Base-by-base conservation (phyloP, 2,329 filamentous ascomycete species). In the Cladophialophora psammophila region DNA sequence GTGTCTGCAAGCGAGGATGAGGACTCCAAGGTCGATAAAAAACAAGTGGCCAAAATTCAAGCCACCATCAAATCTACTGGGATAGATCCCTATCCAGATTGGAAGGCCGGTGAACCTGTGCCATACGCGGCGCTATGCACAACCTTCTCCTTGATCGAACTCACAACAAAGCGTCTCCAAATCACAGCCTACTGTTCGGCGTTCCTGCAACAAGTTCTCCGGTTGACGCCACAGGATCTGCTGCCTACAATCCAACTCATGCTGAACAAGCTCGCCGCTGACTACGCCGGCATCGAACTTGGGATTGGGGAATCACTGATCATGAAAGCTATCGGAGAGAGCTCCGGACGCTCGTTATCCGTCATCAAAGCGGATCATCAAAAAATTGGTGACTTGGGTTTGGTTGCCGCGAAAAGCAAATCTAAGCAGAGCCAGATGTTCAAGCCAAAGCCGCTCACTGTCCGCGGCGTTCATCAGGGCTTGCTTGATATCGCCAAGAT, bases 271-370 rank as follows among this genome's bases (percentile, higher is more conserved):
- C 87, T 99, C 32, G 95, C 95, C 2, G 94, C 95, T 2, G 95
- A 99, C 76, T 99, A 97, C 78, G 91, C 94, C 52, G 95, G 95
- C 20, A 94, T 99, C 69, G 95, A 99, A 79, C 85, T 99, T 35
- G 95, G 95, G n/a, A 99, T 99, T 73, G 95, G 95, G 64, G 95
- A 99, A 80, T 98, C 94, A 0, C 81, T 99, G 34, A 97, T 99
- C 74, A 98, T 98, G 94, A 99, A 98, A 78, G 92, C 95, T 5
- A 96, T 99, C 75, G 94, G 94, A 10, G 94, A 98, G 81, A 91
- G 90, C 35, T 99, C 95, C 0, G 95, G 95, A 9, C 89, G 95
- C 68, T 96, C 89, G 74, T 80, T 97, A 55, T 86, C 90, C 42
- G 89, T 97, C 60, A 97, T 99, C 83, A 98, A 97, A 81, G 88